Percentiles rank a stretch among this genome's conserved stretches.
Evolutionary conservation across 192 early-diverging fungal species (phyloP).

Genomic region (Chytriomyces confervae): DNA sequence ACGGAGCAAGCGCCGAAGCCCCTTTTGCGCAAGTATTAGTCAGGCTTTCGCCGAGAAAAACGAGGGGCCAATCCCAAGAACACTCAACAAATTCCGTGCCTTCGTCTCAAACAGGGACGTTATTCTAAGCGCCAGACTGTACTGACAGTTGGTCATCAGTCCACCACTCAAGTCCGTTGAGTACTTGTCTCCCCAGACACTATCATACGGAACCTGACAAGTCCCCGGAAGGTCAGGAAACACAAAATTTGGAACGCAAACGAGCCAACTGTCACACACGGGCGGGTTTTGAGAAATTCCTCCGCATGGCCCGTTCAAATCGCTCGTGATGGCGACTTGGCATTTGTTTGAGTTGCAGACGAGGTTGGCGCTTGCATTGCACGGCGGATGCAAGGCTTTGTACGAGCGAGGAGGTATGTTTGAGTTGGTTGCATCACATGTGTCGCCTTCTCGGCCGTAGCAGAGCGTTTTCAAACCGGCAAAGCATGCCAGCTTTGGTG

Average conservation of each 20-base stretch:
- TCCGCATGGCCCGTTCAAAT: not conserved
- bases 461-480: not conserved
- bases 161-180: not conserved
- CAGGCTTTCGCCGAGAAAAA: not conserved
- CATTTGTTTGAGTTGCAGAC: not conserved
- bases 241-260: not conserved
- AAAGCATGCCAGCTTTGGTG: not conserved
- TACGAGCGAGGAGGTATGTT: not conserved
- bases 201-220: not conserved
- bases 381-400: not conserved
- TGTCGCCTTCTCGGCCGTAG: not conserved
- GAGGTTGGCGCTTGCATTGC: not conserved
- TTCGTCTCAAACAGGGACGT: constrained; percentile 25
- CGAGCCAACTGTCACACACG: not conserved
- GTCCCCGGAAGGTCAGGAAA: not conserved
- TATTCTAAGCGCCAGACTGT: constrained; percentile 25
- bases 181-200: not conserved
- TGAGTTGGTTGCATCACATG: not conserved
- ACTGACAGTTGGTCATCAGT: constrained; percentile 26
- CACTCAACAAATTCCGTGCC: not conserved
- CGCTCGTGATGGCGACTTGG: not conserved
- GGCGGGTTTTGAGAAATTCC: not conserved
- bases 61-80: not conserved
- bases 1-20: constrained; percentile 13
- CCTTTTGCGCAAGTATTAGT: not conserved